Percentiles rank a stretch among this genome's conserved stretches.
These are phyloP conservation scores for Solanum chmielewskii DNA, from an alignment of 257 asterid species.

Conservation along the genomic window DNA sequence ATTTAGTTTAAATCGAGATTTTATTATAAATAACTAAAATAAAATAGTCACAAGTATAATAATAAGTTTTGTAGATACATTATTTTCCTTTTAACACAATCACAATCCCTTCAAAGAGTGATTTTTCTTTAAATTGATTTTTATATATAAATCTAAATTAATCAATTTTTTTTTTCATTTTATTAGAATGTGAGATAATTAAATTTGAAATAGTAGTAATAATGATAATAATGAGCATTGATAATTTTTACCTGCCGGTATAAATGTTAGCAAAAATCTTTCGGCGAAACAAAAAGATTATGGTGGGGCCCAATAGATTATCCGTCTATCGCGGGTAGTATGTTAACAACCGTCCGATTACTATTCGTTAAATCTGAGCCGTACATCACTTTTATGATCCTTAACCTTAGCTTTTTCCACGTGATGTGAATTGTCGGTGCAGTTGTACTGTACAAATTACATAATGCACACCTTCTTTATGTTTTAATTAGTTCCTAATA, in stretches of 20 bases:
- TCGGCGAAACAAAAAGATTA: conserved; percentile 35
- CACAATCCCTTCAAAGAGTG: neutral
- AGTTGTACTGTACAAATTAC: neutral
- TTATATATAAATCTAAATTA: neutral
- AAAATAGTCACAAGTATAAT: neutral
- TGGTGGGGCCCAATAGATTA: conserved; percentile 5
- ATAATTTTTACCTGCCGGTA: neutral
- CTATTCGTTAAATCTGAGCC: conserved; percentile 23
- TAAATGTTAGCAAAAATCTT: conserved; percentile 16
- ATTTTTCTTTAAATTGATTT: neutral
- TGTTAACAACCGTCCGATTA: conserved; percentile 1
- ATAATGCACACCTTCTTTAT: neutral
- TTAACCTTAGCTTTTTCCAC: conserved; percentile 5
- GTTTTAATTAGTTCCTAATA: neutral
- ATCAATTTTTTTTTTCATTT: too few relatives aligned
- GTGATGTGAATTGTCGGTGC: conserved; percentile 25
- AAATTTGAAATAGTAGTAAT: neutral
- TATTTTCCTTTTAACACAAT: neutral
- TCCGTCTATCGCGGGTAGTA: conserved; percentile 37
- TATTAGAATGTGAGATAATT: neutral
- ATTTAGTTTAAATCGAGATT: too few relatives aligned
- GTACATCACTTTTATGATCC: neutral
- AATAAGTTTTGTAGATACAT: too few relatives aligned
- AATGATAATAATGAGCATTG: neutral
- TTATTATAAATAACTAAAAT: too few relatives aligned